Evolutionary conservation across 2,329 filamentous ascomycete species (phyloP).

Genomic region (Colletotrichum musae): DNA sequence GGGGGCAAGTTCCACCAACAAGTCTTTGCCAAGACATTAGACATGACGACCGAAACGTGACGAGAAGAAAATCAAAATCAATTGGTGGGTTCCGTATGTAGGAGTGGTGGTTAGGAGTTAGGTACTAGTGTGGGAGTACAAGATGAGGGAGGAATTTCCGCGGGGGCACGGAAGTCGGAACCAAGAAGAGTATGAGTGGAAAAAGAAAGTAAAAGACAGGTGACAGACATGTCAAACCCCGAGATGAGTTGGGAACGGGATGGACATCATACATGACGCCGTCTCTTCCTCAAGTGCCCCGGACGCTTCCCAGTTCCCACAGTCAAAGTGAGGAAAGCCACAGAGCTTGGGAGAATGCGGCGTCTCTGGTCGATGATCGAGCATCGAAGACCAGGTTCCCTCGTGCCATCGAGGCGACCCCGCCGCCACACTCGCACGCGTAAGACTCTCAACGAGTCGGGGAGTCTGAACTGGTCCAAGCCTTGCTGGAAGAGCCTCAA

Average conservation of each 20-base stretch:
- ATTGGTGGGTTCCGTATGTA: slow-evolving; percentile 24
- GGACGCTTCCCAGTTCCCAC: background rate
- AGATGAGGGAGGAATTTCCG: slow-evolving; percentile 9
- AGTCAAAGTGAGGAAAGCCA: background rate
- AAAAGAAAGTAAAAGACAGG: slow-evolving; percentile 3
- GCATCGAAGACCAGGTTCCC: slow-evolving; percentile 1
- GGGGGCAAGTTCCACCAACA: slow-evolving; percentile 32
- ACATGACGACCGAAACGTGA: slow-evolving; percentile 31
- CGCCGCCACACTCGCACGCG: slow-evolving; percentile 30
- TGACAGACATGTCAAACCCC: slow-evolving; percentile 25
- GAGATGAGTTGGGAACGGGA: slow-evolving; percentile 26
- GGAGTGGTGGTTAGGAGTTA: background rate
- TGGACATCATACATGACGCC: slow-evolving; percentile 1
- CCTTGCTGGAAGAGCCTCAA: slow-evolving; percentile 34
- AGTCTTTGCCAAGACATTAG: slow-evolving; percentile 29
- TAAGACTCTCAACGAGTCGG: slow-evolving; percentile 4
- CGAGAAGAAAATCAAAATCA: slow-evolving; percentile 18
- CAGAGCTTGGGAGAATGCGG: background rate
- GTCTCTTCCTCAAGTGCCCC: slow-evolving; percentile 4
- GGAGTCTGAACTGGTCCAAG: slow-evolving; percentile 11
- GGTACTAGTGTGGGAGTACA: slow-evolving; percentile 14
- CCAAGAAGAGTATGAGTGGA: background rate
- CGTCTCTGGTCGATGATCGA: slow-evolving; percentile 18
- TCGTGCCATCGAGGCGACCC: slow-evolving; percentile 5
- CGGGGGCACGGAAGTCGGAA: background rate